Conservation (phyloP, 2,329 filamentous ascomycete genomes). For the Arthrobotrys entomopaga region DNA sequence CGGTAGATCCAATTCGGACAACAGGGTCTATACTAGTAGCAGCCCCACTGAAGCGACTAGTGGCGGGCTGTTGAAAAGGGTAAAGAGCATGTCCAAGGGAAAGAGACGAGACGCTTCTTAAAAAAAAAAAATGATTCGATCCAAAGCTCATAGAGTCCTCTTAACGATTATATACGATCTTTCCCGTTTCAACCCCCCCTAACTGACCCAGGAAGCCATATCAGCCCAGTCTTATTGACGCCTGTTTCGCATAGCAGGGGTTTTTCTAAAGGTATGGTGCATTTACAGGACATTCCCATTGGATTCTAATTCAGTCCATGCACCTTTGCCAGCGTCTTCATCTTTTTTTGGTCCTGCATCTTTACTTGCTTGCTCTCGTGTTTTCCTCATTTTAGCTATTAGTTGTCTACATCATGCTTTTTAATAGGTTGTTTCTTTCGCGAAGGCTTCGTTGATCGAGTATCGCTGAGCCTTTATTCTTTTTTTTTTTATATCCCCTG, state of each 20-base stretch:
- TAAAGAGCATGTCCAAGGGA: constrained; percentile 60
- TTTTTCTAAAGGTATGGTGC: constrained; percentile 19
- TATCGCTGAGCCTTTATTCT: constrained; percentile 12
- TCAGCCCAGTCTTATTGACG: neutral
- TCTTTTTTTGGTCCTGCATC: constrained; percentile 15
- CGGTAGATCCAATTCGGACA: constrained; percentile 54
- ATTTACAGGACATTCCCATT: constrained; percentile 17
- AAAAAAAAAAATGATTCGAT: neutral
- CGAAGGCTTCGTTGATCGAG: constrained; percentile 17
- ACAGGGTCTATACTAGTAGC: constrained; percentile 25
- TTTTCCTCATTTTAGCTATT: constrained; percentile 11
- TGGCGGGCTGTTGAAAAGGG: constrained; percentile 58
- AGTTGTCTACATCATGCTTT: constrained; percentile 13
- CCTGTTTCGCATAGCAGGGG: constrained; percentile 10
- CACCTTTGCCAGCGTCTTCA: constrained; percentile 8
- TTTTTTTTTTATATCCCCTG: neutral
- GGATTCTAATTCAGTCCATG: constrained; percentile 6
- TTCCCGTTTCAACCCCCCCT: too few species aligned
- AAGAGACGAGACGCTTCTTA: constrained; percentile 57
- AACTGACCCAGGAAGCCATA: neutral
- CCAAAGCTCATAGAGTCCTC: neutral
- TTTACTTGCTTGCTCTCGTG: constrained; percentile 13
- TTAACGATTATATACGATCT: neutral
- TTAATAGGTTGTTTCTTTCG: constrained; percentile 12
- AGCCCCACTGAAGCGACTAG: constrained; percentile 49